Evolutionary conservation across 2,329 filamentous ascomycete species (phyloP), one percentile per base, ranked within the genome.

Genomic region (Zelopaecilomyces penicillatus): DNA sequence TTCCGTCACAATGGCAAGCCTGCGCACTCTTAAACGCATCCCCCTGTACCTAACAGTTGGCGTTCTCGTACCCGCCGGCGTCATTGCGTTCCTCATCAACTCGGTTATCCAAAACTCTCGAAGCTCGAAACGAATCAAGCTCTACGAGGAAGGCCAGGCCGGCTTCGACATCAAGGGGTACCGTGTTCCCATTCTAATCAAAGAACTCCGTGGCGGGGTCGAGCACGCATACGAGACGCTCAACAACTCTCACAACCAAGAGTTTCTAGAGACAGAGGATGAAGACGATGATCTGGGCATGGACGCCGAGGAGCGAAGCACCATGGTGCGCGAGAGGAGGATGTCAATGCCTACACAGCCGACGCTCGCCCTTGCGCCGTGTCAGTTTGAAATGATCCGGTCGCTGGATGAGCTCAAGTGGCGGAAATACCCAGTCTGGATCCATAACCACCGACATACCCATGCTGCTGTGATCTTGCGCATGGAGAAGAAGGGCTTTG

Each of bases 381-480:
- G 81, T 39, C 91, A 97, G 65, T 95, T 95, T 60, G 74, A 77
- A 40, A 95, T 95, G 78, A 85, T 95, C 50, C 74, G 84, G 30
- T 78, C 80, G 7, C 69, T 97, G 40, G 81, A 97, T 55, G 60
- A 63, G n/a, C 59, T 83, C 2, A 71, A 74, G 4, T 83, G 78
- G 75, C 70, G 73, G 39, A 85, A 83, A 60, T 82, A 78, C 52
- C 78, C 75, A 1, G 78, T 90, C 4, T 82, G 84, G 65, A 90
- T 93, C 34, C 83, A 85, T 51, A 85, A 89, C 5, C 75, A 80
- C 44, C 68, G 73, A n/a, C 87, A 95, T 60, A 87, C 79, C 48
- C 91, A 97, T 63, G 91, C 90, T 0, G 90, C 90, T 3, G 95
- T 97, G 39, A 87, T 97, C 51, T 82, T 94, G 32, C 77, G 91